Evolutionary conservation across 1,284 basidiomycete species (phyloP), one percentile per base, ranked within the genome.

Genomic region (Apiotrichum akiyoshidainum): DNA sequence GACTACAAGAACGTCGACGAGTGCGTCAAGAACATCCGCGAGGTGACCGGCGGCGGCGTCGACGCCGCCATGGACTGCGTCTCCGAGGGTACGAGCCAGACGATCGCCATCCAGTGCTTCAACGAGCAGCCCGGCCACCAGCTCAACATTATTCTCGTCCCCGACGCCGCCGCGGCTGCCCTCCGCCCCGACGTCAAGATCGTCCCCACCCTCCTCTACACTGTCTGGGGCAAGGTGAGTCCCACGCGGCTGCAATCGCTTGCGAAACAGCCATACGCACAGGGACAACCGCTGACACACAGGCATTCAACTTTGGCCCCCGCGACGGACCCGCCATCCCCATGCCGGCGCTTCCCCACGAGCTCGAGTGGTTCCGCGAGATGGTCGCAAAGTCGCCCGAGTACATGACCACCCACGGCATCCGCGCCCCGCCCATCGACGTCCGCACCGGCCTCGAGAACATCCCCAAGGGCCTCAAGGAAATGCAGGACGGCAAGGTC

Each of bases 1-100:
- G 59, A 64, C 60, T 74, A 74, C 61, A 58, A 66, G 41, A 52
- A 71, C 61, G 59, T 53, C 37, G 64, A 65, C 33, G 55, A 51
- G 22, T 67, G 64, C 8, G 55, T 67, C 52, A 54, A 57, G 35
- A 46, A 64, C 22, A 68, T 73, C 61, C 65, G 63, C 62, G 45
- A 68, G 59, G 67, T 70, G 46, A 72, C 72, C 2, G 66, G 61
- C 41, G 70, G 70, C 21, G 68, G 67, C n/a, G 66, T 73, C 11
- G 56, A 54, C 22, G 55, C 52, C 22, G 72, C 61, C 14, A 58
- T 76, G 12, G 74, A 76, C 63, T 67, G 67, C 49, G 73, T 76
- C 58, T 68, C 68, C n/a, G 65, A 68, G 47, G 59, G 55, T 10
- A 65, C 63, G 8, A 66, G 61, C n/a, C 65, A 66, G 57, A 59